Evolutionary conservation across 768 basidiomycete species (phyloP).

Genomic region (Suillus clintonianus): DNA sequence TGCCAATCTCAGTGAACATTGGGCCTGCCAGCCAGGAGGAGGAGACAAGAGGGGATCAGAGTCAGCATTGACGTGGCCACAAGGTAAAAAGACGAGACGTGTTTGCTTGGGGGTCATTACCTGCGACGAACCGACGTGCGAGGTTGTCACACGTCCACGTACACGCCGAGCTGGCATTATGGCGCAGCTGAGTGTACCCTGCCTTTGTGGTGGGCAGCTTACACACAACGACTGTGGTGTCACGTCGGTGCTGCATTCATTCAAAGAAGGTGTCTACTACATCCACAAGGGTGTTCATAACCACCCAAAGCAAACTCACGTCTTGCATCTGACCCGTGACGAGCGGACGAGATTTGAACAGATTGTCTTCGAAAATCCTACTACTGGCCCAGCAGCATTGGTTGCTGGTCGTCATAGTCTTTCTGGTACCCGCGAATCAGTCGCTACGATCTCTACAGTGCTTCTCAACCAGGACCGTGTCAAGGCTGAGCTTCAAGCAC

Average conservation of each 20-base stretch:
- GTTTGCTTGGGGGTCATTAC: no score
- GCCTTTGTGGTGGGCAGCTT: conserved; percentile 20
- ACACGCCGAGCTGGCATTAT: no score
- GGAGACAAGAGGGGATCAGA: not conserved
- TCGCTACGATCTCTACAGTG: not conserved
- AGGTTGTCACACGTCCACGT: no score
- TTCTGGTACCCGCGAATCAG: not conserved
- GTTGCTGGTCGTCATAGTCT: no score
- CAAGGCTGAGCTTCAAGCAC: not conserved
- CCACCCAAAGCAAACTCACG: not conserved
- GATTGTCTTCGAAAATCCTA: not conserved
- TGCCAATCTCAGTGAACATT: not conserved
- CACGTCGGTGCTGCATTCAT: not conserved
- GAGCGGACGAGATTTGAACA: not conserved
- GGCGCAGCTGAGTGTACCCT: no score
- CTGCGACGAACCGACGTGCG: no score
- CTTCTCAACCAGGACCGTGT: not conserved
- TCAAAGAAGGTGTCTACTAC: not conserved
- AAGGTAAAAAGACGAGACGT: not conserved
- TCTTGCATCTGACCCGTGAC: not conserved
- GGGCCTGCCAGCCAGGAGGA: not conserved
- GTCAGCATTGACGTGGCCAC: not conserved
- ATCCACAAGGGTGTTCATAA: not conserved
- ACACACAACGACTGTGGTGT: not conserved
- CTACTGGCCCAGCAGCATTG: not conserved